Conservation (phyloP, 176 grass and related monocot species). For the Saccharum spontaneum region DNA sequence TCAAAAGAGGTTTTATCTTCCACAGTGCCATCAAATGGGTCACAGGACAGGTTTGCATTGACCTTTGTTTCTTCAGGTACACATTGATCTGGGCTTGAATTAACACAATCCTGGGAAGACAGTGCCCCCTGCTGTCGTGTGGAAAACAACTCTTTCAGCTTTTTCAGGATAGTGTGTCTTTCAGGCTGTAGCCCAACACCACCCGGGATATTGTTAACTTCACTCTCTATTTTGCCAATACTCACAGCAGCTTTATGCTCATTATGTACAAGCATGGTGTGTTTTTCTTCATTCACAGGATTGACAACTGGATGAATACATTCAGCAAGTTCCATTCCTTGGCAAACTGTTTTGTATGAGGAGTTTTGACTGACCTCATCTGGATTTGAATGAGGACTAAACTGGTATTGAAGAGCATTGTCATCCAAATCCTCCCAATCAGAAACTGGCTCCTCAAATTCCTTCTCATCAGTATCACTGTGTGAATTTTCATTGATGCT, state of each 20-base stretch:
- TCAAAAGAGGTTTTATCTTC: conserved; percentile 24
- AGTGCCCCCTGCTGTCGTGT: conserved; percentile 22
- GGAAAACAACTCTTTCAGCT: conserved; percentile 52
- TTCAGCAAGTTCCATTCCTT: conserved; percentile 32
- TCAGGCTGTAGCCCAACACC: conserved; percentile 23
- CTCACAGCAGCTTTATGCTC: neutral
- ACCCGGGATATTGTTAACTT: conserved; percentile 12
- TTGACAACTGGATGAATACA: neutral
- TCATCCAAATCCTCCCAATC: conserved; percentile 65
- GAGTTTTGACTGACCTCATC: conserved; percentile 38
- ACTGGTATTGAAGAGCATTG: conserved; percentile 28
- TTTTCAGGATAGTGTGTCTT: conserved; percentile 41
- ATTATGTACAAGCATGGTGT: conserved; percentile 22
- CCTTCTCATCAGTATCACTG: conserved; percentile 38
- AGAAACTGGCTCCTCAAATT: conserved; percentile 39
- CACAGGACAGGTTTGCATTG: conserved; percentile 14
- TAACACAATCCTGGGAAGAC: conserved; percentile 33
- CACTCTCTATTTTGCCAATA: conserved; percentile 28
- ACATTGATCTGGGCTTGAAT: conserved; percentile 24
- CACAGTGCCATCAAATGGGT: conserved; percentile 4
- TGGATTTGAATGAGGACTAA: conserved; percentile 19
- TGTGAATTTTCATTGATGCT: conserved; percentile 8
- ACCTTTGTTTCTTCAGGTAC: conserved; percentile 28
- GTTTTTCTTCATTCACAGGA: conserved; percentile 32
- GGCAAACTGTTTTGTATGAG: conserved; percentile 35